A percentile compares a stretch with the other conserved stretches of the same genome.
Evolutionary conservation across 1,284 basidiomycete species (phyloP).

Genomic region (Ganoderma boninense): DNA sequence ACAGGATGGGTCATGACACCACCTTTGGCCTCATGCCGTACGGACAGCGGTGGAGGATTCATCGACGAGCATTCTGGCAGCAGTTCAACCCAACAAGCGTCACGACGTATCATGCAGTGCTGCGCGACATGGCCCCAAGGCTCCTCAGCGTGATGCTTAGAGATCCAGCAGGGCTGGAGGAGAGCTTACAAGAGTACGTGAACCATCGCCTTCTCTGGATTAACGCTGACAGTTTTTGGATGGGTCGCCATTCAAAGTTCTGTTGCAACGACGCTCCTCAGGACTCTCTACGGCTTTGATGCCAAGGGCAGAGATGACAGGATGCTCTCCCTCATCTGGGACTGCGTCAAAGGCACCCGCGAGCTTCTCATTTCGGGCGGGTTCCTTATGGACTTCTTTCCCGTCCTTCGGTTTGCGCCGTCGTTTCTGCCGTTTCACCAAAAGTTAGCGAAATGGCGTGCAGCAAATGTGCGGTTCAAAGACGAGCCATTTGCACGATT

Average conservation of each 20-base stretch:
- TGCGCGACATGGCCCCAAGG: constrained; percentile 3
- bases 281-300: constrained; percentile 24
- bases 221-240: too few species aligned
- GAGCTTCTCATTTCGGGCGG: constrained; percentile 4
- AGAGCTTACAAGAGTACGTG: constrained; percentile 6
- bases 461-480: background rate
- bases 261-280: constrained; percentile 14
- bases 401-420: constrained; percentile 19
- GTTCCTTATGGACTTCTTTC: constrained; percentile 19
- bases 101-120: constrained; percentile 7
- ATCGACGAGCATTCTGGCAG: constrained; percentile 11
- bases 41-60: constrained; percentile 5
- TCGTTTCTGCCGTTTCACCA: constrained; percentile 24
- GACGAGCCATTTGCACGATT: background rate
- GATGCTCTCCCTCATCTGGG: constrained; percentile 18
- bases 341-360: constrained; percentile 12
- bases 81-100: constrained; percentile 12
- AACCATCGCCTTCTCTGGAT: too few species aligned
- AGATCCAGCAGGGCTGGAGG: background rate
- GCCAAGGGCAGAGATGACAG: constrained; percentile 17
- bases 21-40: background rate
- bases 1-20: background rate
- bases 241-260: background rate
- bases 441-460: constrained; percentile 7
- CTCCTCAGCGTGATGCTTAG: constrained; percentile 15